Conservation (phyloP, 371 early-diverging fungal genomes). For the Homolaphlyctis polyrhiza region DNA sequence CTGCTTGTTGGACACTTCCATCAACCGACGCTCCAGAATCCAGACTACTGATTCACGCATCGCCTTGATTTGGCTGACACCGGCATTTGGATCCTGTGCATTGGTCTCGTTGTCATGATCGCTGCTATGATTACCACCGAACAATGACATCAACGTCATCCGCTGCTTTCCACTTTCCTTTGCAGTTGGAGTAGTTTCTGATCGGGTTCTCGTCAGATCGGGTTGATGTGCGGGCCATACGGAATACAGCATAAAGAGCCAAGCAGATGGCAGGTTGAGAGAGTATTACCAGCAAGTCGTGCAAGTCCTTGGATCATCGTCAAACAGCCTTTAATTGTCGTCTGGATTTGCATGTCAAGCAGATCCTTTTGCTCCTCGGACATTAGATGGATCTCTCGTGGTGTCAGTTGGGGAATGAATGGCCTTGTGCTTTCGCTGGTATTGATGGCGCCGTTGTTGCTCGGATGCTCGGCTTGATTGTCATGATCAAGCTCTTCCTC, state of each 20-base stretch:
- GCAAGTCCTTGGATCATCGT: slow-evolving; percentile 4
- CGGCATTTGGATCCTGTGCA: no score
- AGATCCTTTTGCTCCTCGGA: slow-evolving; percentile 16
- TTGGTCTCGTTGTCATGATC: no score
- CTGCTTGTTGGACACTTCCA: slow-evolving; percentile 20
- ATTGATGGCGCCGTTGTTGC: background rate
- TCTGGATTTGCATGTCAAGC: slow-evolving; percentile 13
- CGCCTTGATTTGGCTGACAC: slow-evolving; percentile 12
- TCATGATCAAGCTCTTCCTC: background rate
- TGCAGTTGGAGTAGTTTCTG: no score
- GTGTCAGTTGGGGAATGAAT: slow-evolving; percentile 3
- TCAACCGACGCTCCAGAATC: slow-evolving; percentile 24
- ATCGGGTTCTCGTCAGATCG: no score
- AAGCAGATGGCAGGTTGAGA: no score
- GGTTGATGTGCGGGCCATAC: no score
- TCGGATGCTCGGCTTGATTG: background rate
- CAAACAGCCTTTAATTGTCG: slow-evolving; percentile 8
- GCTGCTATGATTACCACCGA: no score
- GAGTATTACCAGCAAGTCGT: background rate
- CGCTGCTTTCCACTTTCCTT: background rate
- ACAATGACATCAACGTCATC: no score
- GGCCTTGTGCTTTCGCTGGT: background rate
- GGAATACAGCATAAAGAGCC: no score
- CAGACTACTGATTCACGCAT: slow-evolving; percentile 22
- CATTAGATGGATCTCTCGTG: slow-evolving; percentile 3